Percentiles rank a stretch among this genome's conserved stretches.
Conservation (phyloP, 2,329 filamentous ascomycete genomes). For the Periconia sp. region DNA sequence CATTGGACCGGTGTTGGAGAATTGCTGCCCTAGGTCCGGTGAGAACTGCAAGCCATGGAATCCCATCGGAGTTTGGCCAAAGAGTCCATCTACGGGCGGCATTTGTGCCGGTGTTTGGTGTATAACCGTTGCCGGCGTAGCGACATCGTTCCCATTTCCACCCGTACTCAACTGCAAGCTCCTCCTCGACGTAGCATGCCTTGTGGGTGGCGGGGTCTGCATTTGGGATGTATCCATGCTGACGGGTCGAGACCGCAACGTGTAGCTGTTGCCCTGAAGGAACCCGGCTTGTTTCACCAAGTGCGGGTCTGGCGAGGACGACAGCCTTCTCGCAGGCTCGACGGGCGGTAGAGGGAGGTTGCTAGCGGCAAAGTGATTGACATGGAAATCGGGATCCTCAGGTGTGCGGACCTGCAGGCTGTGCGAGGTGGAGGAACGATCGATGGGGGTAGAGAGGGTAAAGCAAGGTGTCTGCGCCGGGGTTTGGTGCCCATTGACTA, state of each 20-base stretch:
- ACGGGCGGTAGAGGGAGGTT: constrained; percentile 61
- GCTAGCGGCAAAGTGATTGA: constrained; percentile 61
- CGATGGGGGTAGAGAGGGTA: constrained; percentile 39
- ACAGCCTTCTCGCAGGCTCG: constrained; percentile 59
- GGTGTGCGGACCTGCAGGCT: constrained; percentile 38
- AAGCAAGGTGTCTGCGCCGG: constrained; percentile 46
- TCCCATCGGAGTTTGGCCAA: constrained; percentile 46
- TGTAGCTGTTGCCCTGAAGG: constrained; percentile 14
- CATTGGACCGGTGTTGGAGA: constrained; percentile 54
- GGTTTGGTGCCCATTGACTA: constrained; percentile 44
- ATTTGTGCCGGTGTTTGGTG: constrained; percentile 41
- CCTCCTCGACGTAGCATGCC: constrained; percentile 56
- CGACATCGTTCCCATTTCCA: constrained; percentile 24
- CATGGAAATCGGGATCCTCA: constrained; percentile 57
- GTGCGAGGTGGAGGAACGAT: constrained; percentile 38
- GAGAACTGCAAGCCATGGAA: constrained; percentile 60
- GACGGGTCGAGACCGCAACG: constrained; percentile 23
- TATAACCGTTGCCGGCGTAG: constrained; percentile 44
- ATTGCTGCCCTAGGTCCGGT: constrained; percentile 56
- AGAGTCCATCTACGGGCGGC: constrained; percentile 24
- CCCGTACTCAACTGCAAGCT: constrained; percentile 32
- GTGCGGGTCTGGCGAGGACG: constrained; percentile 58
- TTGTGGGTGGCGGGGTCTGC: constrained; percentile 64
- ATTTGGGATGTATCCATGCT: constrained; percentile 52
- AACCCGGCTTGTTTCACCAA: constrained; percentile 16